These are phyloP conservation scores for Orychophragmus violaceus DNA, from an alignment of 345 rosid genomes.

Conservation along the genomic window DNA sequence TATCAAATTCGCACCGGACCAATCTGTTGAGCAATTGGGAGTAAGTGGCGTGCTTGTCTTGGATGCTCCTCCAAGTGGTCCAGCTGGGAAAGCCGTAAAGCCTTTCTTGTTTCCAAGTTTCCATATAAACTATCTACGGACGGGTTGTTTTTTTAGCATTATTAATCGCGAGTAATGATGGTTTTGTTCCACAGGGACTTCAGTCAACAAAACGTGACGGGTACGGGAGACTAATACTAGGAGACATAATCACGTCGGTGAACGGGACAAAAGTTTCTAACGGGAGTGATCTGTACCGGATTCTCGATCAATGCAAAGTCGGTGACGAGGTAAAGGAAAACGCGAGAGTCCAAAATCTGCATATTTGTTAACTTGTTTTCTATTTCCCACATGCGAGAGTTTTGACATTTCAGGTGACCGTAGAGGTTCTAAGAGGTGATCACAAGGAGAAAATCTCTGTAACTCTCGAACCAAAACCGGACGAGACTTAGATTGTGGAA, in stretches of 20 bases:
- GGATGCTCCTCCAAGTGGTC: slow-evolving; percentile 89
- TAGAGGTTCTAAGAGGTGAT: slow-evolving; percentile 90
- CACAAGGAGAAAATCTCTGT: slow-evolving; percentile 90
- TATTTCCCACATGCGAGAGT: neutral
- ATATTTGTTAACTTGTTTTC: neutral
- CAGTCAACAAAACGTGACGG: slow-evolving; percentile 75
- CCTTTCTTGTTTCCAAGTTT: neutral
- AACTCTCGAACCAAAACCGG: slow-evolving; percentile 76
- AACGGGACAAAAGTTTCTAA: slow-evolving; percentile 68
- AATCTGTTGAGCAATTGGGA: slow-evolving; percentile 91
- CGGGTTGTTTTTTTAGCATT: neutral
- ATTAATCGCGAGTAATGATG: neutral
- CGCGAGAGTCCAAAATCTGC: neutral
- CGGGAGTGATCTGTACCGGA: slow-evolving; percentile 87
- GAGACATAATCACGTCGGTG: slow-evolving; percentile 87
- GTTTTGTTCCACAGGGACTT: slow-evolving; percentile 55
- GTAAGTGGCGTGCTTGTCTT: slow-evolving; percentile 96
- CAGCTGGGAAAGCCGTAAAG: slow-evolving; percentile 97
- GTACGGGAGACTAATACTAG: slow-evolving; percentile 84
- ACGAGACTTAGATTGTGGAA: slow-evolving; percentile 41
- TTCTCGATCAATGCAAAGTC: slow-evolving; percentile 89
- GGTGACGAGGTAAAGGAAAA: slow-evolving; percentile 57
- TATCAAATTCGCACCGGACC: slow-evolving; percentile 96
- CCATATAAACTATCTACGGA: neutral
- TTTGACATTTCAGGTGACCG: slow-evolving; percentile 45